A percentile compares a stretch with the other conserved stretches of the same genome.
These are phyloP conservation scores for Stentor roeselii DNA, from an alignment of 73 alveolate genomes.

Conservation along the genomic window DNA sequence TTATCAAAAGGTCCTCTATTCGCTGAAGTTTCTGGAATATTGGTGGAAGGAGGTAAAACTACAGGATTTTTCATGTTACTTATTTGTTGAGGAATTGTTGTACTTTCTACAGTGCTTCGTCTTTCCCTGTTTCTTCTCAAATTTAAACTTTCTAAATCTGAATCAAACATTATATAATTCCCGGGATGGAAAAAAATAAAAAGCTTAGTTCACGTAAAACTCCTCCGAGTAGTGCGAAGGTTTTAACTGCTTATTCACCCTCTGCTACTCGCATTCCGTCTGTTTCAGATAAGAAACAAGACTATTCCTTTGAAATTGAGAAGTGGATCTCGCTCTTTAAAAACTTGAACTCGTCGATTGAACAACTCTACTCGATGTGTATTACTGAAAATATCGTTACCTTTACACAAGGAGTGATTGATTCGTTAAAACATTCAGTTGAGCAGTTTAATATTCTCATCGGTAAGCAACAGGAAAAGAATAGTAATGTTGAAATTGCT, in stretches of 20 bases:
- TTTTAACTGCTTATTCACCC: background rate
- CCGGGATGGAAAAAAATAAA: background rate
- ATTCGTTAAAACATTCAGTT: background rate
- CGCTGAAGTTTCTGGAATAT: too few relatives aligned
- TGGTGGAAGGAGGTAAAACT: too few relatives aligned
- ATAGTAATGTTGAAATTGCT: background rate
- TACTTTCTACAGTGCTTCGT: too few relatives aligned
- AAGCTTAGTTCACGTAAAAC: background rate
- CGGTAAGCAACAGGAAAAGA: background rate
- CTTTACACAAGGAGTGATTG: slow-evolving; percentile 15
- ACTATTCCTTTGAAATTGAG: background rate
- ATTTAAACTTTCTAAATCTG: too few relatives aligned
- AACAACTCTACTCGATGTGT: slow-evolving; percentile 8
- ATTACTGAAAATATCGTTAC: background rate
- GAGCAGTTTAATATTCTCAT: background rate
- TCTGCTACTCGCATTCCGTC: background rate
- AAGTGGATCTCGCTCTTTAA: background rate
- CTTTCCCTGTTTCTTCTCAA: too few relatives aligned
- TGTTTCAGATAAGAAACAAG: background rate
- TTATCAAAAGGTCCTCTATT: too few relatives aligned
- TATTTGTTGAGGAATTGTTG: too few relatives aligned
- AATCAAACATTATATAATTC: too few relatives aligned
- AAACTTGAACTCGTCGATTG: background rate
- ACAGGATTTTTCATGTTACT: too few relatives aligned
- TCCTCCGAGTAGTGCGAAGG: background rate